phyloP scores from a whole-genome alignment of 1,284 basidiomycete genomes.

The Cutaneotrichosporon sp. region DNA sequence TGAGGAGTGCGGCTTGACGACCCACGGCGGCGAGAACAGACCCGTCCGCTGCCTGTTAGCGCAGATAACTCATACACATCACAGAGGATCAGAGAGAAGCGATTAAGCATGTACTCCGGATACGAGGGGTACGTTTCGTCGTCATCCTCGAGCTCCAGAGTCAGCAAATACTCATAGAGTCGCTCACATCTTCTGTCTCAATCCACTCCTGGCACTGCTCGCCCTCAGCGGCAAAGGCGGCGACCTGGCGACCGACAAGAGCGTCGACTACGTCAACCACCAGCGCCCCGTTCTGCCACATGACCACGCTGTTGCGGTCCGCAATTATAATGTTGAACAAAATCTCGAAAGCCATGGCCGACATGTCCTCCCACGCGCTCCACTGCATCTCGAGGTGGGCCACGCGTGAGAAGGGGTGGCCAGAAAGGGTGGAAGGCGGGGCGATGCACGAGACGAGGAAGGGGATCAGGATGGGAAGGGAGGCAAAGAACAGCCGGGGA shows the following conservation, averaged over 20 bases:
- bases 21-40: constrained; percentile 71
- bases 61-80: constrained; percentile 5
- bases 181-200: constrained; percentile 65
- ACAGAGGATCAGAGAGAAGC: constrained; percentile 70
- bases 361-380: constrained; percentile 76
- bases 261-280: constrained; percentile 36
- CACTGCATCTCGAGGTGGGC: constrained; percentile 47
- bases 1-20: constrained; percentile 72
- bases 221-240: constrained; percentile 44
- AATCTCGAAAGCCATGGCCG: constrained; percentile 53
- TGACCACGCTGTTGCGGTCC: constrained; percentile 27
- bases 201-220: constrained; percentile 66
- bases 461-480: constrained; percentile 63
- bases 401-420: constrained; percentile 35
- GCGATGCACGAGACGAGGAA: constrained; percentile 57
- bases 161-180: constrained; percentile 3
- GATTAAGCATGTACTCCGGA: constrained; percentile 74
- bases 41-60: constrained; percentile 55
- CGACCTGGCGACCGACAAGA: constrained; percentile 39
- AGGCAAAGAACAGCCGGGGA: constrained; percentile 63
- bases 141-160: constrained; percentile 61
- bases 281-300: constrained; percentile 35
- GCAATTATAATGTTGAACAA: constrained; percentile 41
- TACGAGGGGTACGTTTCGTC: constrained; percentile 71
- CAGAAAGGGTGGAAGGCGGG: constrained; percentile 29